Evolutionary conservation across 331 rosid species (phyloP).

Genomic region (Quercus lobata): DNA sequence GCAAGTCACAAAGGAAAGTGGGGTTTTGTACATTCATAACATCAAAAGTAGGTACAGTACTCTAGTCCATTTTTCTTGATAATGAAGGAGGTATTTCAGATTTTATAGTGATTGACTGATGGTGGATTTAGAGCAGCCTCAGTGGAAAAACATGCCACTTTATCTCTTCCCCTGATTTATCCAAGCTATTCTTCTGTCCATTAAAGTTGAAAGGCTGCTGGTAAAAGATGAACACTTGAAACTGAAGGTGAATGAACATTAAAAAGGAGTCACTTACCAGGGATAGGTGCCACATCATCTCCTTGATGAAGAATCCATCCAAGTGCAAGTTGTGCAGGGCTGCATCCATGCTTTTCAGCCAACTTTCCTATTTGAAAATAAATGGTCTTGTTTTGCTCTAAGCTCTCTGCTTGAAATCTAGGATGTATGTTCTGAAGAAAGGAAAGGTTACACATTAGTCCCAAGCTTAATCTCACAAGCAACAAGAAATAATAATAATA

Average conservation of each 20-base stretch:
- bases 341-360: slow-evolving; percentile 52
- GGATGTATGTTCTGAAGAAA: slow-evolving; percentile 44
- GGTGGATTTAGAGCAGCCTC: background rate
- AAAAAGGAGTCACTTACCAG: slow-evolving; percentile 43
- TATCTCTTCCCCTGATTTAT: too few relatives aligned
- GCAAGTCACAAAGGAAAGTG: background rate
- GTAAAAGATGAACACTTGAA: background rate
- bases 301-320: slow-evolving; percentile 72
- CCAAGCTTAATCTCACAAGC: background rate
- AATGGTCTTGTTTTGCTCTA: slow-evolving; percentile 47
- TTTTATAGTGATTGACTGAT: background rate
- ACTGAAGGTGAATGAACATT: background rate
- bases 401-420: slow-evolving; percentile 44
- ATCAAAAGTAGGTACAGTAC: background rate
- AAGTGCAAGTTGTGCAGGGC: slow-evolving; percentile 62
- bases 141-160: background rate
- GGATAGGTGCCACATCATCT: slow-evolving; percentile 64
- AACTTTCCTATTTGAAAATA: slow-evolving; percentile 39
- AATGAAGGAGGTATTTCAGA: background rate
- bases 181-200: background rate
- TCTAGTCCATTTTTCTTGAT: background rate
- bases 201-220: background rate
- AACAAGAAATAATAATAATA: background rate
- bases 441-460: background rate
- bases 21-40: background rate